These are phyloP conservation scores for Ambispora gerdemannii DNA, from an alignment of 192 early-diverging fungal genomes.

Conservation along the genomic window DNA sequence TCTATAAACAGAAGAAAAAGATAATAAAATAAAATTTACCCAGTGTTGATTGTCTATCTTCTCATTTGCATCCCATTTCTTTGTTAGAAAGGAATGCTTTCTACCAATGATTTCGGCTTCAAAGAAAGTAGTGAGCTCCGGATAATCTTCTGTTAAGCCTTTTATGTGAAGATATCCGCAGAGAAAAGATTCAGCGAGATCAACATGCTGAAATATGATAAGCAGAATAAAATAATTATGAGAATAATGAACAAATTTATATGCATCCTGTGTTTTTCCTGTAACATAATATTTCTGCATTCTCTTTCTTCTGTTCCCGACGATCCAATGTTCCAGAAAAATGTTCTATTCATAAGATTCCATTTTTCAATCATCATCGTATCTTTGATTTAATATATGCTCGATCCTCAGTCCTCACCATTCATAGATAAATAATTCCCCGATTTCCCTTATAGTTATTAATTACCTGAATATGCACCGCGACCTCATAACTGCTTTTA, in stretches of 20 bases:
- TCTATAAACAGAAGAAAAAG: background rate
- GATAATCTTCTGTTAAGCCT: conserved; percentile 74
- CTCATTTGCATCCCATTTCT: conserved; percentile 82
- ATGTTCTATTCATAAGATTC: too few species aligned
- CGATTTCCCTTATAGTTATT: too few species aligned
- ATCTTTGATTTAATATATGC: too few species aligned
- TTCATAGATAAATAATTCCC: too few species aligned
- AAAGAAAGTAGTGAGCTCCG: conserved; percentile 82
- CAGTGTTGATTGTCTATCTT: conserved; percentile 72
- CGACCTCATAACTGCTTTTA: conserved; percentile 60
- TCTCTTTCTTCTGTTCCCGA: too few species aligned
- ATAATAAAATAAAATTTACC: conserved; percentile 44
- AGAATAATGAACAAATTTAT: too few species aligned
- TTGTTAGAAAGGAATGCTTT: conserved; percentile 71
- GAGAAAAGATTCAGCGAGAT: conserved; percentile 65
- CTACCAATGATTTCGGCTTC: conserved; percentile 85
- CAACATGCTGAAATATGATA: conserved; percentile 69
- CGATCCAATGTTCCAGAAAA: too few species aligned
- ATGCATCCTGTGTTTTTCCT: too few species aligned
- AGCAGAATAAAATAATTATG: too few species aligned
- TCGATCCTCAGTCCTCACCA: too few species aligned
- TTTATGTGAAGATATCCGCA: conserved; percentile 84
- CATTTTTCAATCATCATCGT: too few species aligned
- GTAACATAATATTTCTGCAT: too few species aligned
- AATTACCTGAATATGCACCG: conserved; percentile 70